Conservation (phyloP, 495 filamentous ascomycete species). For the Penicillium ochrochloron region DNA sequence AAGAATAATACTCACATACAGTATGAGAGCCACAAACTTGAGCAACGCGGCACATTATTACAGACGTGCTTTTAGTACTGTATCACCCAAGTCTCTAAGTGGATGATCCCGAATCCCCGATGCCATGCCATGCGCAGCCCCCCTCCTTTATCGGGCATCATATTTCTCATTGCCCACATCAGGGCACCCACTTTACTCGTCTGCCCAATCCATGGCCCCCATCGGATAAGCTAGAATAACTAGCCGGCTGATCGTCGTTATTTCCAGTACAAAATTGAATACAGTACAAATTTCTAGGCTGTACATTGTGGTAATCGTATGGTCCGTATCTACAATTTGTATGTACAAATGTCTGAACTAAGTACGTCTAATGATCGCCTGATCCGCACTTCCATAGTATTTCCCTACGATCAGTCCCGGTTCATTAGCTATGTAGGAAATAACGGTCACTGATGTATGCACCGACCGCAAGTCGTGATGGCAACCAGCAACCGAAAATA, state of each 20-base stretch:
- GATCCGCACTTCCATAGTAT: not conserved
- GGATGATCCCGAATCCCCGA: slow-evolving; percentile 9
- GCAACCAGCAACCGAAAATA: not conserved
- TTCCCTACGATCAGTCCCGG: not conserved
- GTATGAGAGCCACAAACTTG: not conserved
- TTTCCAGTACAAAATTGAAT: not conserved
- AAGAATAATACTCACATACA: not conserved
- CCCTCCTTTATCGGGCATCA: not conserved
- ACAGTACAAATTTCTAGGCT: not conserved
- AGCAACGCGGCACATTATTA: not conserved
- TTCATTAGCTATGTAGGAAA: not conserved
- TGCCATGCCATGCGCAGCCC: not conserved
- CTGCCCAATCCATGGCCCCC: slow-evolving; percentile 7
- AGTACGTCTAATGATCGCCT: slow-evolving; percentile 5
- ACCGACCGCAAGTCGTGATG: not conserved
- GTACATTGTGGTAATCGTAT: not conserved
- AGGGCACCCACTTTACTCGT: slow-evolving; percentile 1
- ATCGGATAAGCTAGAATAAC: not conserved
- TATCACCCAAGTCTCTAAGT: not conserved
- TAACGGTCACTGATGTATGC: not conserved
- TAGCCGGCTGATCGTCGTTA: slow-evolving; percentile 1
- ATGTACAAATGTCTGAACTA: not conserved
- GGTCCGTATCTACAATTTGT: not conserved
- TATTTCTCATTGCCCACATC: not conserved
- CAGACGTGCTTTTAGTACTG: not conserved